A percentile compares a stretch with the other conserved stretches of the same genome.
These are phyloP conservation scores for Alternaria triticimaculans DNA, from an alignment of 2,329 filamentous ascomycete species.

Conservation along the genomic window DNA sequence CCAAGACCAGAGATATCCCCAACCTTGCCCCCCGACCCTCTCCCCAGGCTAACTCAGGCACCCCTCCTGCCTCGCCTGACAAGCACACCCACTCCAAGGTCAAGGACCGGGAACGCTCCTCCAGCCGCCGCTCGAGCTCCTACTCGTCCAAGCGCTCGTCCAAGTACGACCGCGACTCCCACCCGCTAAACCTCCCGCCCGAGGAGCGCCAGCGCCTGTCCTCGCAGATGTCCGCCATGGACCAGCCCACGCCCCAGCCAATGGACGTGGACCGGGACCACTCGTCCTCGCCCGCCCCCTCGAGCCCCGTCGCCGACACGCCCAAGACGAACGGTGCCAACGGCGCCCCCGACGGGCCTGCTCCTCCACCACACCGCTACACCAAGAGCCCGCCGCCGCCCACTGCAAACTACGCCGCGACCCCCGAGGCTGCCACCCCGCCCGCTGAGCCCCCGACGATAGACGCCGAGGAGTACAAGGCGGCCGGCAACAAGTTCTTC, in stretches of 20 bases:
- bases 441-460: slow-evolving; percentile 60
- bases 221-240: slow-evolving; percentile 66
- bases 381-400: slow-evolving; percentile 57
- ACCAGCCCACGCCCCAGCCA: slow-evolving; percentile 62
- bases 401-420: slow-evolving; percentile 47
- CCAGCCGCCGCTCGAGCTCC: slow-evolving; percentile 37
- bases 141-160: slow-evolving; percentile 48
- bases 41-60: slow-evolving; percentile 31
- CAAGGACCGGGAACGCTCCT: slow-evolving; percentile 39
- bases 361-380: slow-evolving; percentile 73
- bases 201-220: slow-evolving; percentile 84
- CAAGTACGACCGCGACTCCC: slow-evolving; percentile 69
- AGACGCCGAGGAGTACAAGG: slow-evolving; percentile 91
- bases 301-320: slow-evolving; percentile 53
- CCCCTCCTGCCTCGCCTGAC: slow-evolving; percentile 48
- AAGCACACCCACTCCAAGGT: slow-evolving; percentile 44
- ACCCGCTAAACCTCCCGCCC: slow-evolving; percentile 88
- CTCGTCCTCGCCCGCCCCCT: slow-evolving; percentile 62
- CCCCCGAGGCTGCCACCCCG: slow-evolving; percentile 48
- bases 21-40: slow-evolving; percentile 30
- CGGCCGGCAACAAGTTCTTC: slow-evolving; percentile 94
- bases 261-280: slow-evolving; percentile 80
- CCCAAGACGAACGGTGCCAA: slow-evolving; percentile 58
- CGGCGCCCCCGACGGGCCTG: slow-evolving; percentile 61
- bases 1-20: slow-evolving; percentile 33